Percentiles rank a stretch among this genome's conserved stretches.
Evolutionary conservation across 345 rosid species (phyloP).

Genomic region (Iberis pinnata): DNA sequence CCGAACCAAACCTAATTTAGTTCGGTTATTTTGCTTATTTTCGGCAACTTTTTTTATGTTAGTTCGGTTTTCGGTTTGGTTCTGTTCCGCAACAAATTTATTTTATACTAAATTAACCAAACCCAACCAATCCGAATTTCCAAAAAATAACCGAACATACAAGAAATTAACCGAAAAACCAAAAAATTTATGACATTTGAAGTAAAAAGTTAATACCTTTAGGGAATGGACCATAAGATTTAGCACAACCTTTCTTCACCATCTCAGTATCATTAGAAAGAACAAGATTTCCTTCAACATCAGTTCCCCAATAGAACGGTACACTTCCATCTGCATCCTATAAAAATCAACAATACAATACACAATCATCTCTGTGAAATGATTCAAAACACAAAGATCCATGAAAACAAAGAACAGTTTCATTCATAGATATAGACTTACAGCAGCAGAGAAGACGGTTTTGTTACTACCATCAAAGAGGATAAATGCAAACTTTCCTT

Average conservation of each 20-base stretch:
- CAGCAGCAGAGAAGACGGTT: conserved; percentile 53
- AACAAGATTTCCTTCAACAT: conserved; percentile 73
- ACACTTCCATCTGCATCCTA: conserved; percentile 87
- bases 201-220: conserved; percentile 46
- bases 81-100: no score
- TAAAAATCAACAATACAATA: not conserved
- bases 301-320: conserved; percentile 88
- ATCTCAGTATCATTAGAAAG: conserved; percentile 43
- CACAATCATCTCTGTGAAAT: not conserved
- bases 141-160: no score
- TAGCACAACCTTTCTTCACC: conserved; percentile 49
- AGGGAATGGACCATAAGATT: conserved; percentile 65
- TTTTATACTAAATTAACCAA: no score
- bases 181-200: no score
- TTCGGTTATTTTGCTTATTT: no score
- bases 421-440: conserved; percentile 2
- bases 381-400: not conserved
- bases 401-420: not conserved
- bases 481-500: conserved; percentile 58
- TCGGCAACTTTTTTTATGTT: no score
- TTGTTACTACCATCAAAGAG: conserved; percentile 44
- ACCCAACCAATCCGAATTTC: no score
- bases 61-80: no score
- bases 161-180: no score
- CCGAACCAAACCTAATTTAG: no score